Evolutionary conservation across 768 basidiomycete genomes (phyloP).

Genomic region (Boletus fagicola): DNA sequence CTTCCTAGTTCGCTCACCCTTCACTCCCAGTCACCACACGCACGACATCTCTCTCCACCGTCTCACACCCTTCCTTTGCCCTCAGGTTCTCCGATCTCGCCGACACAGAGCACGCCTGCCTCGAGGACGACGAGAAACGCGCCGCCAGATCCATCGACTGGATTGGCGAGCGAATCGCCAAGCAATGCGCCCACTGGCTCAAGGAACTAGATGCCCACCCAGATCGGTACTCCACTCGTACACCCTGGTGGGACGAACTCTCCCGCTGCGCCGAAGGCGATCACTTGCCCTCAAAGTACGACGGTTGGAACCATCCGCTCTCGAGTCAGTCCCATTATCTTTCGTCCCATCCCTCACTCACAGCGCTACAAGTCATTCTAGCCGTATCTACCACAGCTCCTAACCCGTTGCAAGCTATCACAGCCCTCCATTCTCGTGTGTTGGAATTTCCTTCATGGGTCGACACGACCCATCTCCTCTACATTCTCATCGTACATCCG

Average conservation of each 20-base stretch:
- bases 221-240: slow-evolving; percentile 42
- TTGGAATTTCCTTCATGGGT: slow-evolving; percentile 80
- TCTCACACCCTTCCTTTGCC: slow-evolving; percentile 69
- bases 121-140: slow-evolving; percentile 76
- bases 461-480: slow-evolving; percentile 66
- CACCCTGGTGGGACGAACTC: slow-evolving; percentile 90
- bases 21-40: slow-evolving; percentile 67
- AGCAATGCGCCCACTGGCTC: slow-evolving; percentile 67
- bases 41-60: slow-evolving; percentile 67
- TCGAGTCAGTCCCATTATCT: slow-evolving; percentile 52
- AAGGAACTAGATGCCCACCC: slow-evolving; percentile 55
- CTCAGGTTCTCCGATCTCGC: slow-evolving; percentile 75
- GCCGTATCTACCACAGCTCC: slow-evolving; percentile 80
- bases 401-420: slow-evolving; percentile 79
- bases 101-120: slow-evolving; percentile 71
- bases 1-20: slow-evolving; percentile 4
- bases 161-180: slow-evolving; percentile 71
- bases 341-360: slow-evolving; percentile 12
- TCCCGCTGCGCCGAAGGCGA: slow-evolving; percentile 75
- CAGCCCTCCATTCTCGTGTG: slow-evolving; percentile 64
- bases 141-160: slow-evolving; percentile 83
- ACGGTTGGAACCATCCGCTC: slow-evolving; percentile 87
- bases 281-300: slow-evolving; percentile 62
- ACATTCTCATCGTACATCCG: slow-evolving; percentile 78
- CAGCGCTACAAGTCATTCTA: slow-evolving; percentile 57